Evolutionary conservation across 108 stramenopile species (phyloP).

Genomic region (Stephanodiscus triporus): DNA sequence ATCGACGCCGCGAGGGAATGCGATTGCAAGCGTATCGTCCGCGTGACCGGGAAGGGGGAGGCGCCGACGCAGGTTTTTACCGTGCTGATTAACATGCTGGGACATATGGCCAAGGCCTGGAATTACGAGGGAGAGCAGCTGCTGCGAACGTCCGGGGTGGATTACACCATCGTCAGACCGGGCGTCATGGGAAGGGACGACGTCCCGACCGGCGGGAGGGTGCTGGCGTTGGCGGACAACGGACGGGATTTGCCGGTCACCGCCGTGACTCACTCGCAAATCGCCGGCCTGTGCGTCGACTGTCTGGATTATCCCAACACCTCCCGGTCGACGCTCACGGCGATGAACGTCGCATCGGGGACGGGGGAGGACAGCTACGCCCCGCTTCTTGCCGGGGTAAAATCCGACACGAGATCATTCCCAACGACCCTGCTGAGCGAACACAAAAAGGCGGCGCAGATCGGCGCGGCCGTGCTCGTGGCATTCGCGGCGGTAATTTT

Average conservation of each 20-base stretch:
- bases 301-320: slow-evolving; percentile 56
- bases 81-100: slow-evolving; percentile 73
- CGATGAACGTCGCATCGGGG: slow-evolving; percentile 55
- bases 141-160: slow-evolving; percentile 51
- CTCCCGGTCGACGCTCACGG: slow-evolving; percentile 55
- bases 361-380: slow-evolving; percentile 52
- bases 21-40: slow-evolving; percentile 57
- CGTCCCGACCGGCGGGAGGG: slow-evolving; percentile 31
- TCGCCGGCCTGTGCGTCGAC: slow-evolving; percentile 61
- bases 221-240: slow-evolving; percentile 60
- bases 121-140: slow-evolving; percentile 82
- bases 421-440: slow-evolving; percentile 40
- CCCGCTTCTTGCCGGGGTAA: slow-evolving; percentile 53
- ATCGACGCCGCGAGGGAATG: slow-evolving; percentile 45
- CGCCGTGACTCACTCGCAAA: slow-evolving; percentile 56
- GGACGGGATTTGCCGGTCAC: slow-evolving; percentile 69
- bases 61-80: slow-evolving; percentile 60
- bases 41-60: slow-evolving; percentile 85
- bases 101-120: slow-evolving; percentile 80
- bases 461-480: slow-evolving; percentile 31
- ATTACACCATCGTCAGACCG: slow-evolving; percentile 79
- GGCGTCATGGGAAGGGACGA: slow-evolving; percentile 14
- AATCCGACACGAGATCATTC: slow-evolving; percentile 50
- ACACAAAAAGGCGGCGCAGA: slow-evolving; percentile 45
- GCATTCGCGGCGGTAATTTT: slow-evolving; percentile 34